Evolutionary conservation across 2,329 filamentous ascomycete species (phyloP).

Genomic region (Nectriaceae sp.): DNA sequence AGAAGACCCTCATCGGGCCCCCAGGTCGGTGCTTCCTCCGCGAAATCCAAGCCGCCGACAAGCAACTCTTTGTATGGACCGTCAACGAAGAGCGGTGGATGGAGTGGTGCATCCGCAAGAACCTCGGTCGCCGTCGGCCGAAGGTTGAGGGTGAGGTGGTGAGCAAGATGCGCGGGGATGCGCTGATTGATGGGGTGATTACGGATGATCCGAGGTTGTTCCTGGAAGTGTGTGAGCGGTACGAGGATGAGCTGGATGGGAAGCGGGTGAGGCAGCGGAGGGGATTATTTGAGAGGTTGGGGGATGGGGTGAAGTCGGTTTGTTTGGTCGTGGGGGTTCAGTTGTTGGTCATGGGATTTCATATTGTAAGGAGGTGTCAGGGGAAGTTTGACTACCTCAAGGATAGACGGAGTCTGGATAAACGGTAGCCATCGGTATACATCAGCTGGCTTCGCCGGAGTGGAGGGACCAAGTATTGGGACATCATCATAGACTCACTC

Average conservation of each 20-base stretch:
- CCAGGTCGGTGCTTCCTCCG: conserved; percentile 67
- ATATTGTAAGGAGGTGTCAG: conserved; percentile 27
- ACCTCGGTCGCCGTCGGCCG: conserved; percentile 36
- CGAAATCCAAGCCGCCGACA: conserved; percentile 49
- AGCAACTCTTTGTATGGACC: conserved; percentile 79
- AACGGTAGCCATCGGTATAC: conserved; percentile 1
- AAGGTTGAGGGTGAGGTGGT: not conserved
- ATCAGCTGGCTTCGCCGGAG: too few species aligned
- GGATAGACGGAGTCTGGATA: conserved; percentile 19
- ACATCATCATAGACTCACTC: too few species aligned
- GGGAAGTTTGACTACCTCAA: conserved; percentile 31
- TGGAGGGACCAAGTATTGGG: too few species aligned
- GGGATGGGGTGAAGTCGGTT: conserved; percentile 16
- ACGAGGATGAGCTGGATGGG: conserved; percentile 37
- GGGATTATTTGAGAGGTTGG: conserved; percentile 14
- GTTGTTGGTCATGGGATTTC: conserved; percentile 22
- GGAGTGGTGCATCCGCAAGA: conserved; percentile 69
- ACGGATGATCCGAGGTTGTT: conserved; percentile 79
- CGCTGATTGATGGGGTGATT: conserved; percentile 73
- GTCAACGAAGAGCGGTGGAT: conserved; percentile 79
- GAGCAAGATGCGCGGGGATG: not conserved
- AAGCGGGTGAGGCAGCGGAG: conserved; percentile 10
- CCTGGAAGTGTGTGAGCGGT: conserved; percentile 56
- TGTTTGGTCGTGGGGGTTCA: conserved; percentile 20
- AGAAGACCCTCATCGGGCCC: conserved; percentile 67